Conservation (phyloP, 73 alveolate genomes). For the Loxodes magnus region DNA sequence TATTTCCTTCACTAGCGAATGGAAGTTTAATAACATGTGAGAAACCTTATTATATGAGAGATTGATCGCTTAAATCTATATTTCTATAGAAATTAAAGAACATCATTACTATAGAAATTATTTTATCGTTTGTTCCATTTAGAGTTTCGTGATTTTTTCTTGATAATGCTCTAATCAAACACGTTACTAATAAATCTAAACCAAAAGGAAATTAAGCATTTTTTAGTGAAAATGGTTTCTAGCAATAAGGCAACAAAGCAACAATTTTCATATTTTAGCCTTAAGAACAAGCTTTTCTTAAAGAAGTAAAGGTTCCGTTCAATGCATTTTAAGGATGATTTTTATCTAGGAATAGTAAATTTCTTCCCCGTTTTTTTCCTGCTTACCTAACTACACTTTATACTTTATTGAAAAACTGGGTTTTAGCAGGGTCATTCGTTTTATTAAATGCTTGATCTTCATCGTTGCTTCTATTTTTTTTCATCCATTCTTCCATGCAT, state of each 20-base stretch:
- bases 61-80: background rate
- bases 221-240: background rate
- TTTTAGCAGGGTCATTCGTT: constrained; percentile 50
- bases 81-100: constrained; percentile 10
- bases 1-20: background rate
- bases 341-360: constrained; percentile 64
- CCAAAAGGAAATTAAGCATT: constrained; percentile 9
- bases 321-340: constrained; percentile 80
- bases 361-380: constrained; percentile 15
- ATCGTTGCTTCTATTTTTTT: constrained; percentile 30
- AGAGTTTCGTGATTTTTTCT: constrained; percentile 35
- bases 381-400: constrained; percentile 19
- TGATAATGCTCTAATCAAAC: constrained; percentile 23
- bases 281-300: constrained; percentile 19
- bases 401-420: constrained; percentile 34
- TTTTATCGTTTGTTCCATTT: constrained; percentile 3
- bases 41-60: background rate
- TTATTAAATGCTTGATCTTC: constrained; percentile 57
- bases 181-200: constrained; percentile 11
- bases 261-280: constrained; percentile 1
- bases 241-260: constrained; percentile 3
- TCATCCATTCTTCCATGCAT: constrained; percentile 41
- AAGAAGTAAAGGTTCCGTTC: constrained; percentile 38
- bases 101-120: constrained; percentile 10
- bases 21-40: background rate